Evolutionary conservation across 768 basidiomycete genomes (phyloP).

Genomic region (Trametes meyenii): DNA sequence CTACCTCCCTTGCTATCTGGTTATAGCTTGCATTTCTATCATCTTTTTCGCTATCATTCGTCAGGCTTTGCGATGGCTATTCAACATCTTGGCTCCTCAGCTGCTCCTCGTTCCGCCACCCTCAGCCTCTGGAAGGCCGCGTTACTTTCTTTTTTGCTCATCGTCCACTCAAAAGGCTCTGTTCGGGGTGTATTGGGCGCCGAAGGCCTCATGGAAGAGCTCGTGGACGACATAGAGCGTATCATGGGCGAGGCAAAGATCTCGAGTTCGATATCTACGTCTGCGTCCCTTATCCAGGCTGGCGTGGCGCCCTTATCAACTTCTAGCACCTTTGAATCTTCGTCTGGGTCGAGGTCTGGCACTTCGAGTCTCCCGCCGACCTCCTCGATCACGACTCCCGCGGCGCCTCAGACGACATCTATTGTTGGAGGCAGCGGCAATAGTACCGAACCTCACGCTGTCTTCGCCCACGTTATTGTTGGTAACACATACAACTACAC

Average conservation of each 20-base stretch:
- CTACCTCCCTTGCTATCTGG: constrained; percentile 8
- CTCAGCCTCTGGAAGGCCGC: constrained; percentile 12
- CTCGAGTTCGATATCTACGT: not conserved
- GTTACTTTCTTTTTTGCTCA: constrained; percentile 6
- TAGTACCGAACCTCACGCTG: constrained; percentile 24
- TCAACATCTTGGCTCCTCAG: not conserved
- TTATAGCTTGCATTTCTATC: constrained; percentile 1
- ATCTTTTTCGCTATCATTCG: not conserved
- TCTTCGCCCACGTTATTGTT: constrained; percentile 40
- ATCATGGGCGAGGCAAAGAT: not conserved
- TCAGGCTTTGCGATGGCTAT: not conserved
- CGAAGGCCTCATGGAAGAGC: not conserved
- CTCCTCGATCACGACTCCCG: not conserved
- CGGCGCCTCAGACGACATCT: not conserved
- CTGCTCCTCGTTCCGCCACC: not conserved
- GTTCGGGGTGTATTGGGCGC: not conserved
- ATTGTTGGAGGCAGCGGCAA: not conserved
- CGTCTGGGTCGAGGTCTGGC: not conserved
- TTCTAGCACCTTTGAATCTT: not conserved
- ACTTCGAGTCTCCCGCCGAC: too few relatives aligned
- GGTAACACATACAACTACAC: constrained; percentile 72
- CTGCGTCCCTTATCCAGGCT: not conserved
- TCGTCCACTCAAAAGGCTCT: not conserved
- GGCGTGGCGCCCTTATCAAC: not conserved
- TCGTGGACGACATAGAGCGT: constrained; percentile 3